phyloP scores from a whole-genome alignment of 2,329 filamentous ascomycete species.

The Paraphaeosphaeria sporulosa region DNA sequence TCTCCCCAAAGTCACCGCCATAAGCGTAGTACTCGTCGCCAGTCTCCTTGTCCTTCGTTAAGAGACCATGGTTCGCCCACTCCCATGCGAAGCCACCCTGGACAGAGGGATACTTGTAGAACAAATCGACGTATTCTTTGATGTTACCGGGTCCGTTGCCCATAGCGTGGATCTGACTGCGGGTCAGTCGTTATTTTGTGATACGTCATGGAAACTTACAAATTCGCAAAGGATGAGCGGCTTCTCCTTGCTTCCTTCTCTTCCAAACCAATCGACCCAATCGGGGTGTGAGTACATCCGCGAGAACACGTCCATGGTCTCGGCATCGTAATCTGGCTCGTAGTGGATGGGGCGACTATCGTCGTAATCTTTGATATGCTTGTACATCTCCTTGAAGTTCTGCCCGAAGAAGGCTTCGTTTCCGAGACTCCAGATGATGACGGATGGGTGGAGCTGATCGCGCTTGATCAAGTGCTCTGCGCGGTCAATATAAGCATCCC shows the following conservation, averaged over 20 bases:
- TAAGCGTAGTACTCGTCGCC: slow-evolving; percentile 53
- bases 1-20: slow-evolving; percentile 54
- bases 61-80: slow-evolving; percentile 55
- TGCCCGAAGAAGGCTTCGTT: slow-evolving; percentile 77
- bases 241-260: slow-evolving; percentile 53
- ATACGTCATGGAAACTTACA: slow-evolving; percentile 27
- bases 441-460: slow-evolving; percentile 74
- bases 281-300: slow-evolving; percentile 71
- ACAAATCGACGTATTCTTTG: slow-evolving; percentile 71
- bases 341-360: slow-evolving; percentile 69
- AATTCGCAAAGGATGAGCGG: slow-evolving; percentile 67
- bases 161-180: slow-evolving; percentile 65
- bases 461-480: slow-evolving; percentile 69
- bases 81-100: slow-evolving; percentile 67
- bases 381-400: slow-evolving; percentile 73
- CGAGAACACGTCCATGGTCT: slow-evolving; percentile 70
- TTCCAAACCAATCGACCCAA: slow-evolving; percentile 57
- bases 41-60: slow-evolving; percentile 49
- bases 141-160: slow-evolving; percentile 76
- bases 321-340: slow-evolving; percentile 68
- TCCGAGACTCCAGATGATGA: slow-evolving; percentile 77
- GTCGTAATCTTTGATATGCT: slow-evolving; percentile 67
- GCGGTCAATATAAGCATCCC: slow-evolving; percentile 71
- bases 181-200: slow-evolving; percentile 5
- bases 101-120: slow-evolving; percentile 66